Percentiles rank a stretch among this genome's conserved stretches.
Conservation (phyloP, 2,329 filamentous ascomycete species). For the Penicillium italicum region DNA sequence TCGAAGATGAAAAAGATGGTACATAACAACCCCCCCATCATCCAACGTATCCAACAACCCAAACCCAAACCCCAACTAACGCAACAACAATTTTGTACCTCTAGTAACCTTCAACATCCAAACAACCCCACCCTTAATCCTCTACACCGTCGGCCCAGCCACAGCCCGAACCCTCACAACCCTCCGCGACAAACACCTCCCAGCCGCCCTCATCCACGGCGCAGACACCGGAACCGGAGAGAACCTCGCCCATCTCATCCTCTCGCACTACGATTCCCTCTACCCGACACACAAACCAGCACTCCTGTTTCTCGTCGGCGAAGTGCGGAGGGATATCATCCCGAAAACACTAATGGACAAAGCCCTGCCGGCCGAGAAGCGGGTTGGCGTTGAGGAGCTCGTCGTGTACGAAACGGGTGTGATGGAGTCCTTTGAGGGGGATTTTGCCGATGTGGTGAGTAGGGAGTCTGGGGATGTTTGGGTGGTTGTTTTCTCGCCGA, state of each 20-base stretch:
- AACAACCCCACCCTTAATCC: slow-evolving; percentile 24
- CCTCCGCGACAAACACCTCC: slow-evolving; percentile 45
- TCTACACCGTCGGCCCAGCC: slow-evolving; percentile 51
- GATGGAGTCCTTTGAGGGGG: slow-evolving; percentile 69
- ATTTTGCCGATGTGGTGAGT: slow-evolving; percentile 57
- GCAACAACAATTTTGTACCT: too few relatives aligned
- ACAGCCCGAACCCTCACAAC: slow-evolving; percentile 62
- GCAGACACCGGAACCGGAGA: slow-evolving; percentile 83
- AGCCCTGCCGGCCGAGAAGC: slow-evolving; percentile 42
- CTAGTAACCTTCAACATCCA: slow-evolving; percentile 13
- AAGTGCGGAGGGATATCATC: slow-evolving; percentile 85
- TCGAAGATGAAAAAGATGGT: slow-evolving; percentile 30
- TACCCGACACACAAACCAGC: slow-evolving; percentile 44
- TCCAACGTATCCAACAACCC: neutral
- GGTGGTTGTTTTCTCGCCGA: slow-evolving; percentile 56
- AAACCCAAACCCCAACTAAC: neutral
- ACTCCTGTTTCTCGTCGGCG: slow-evolving; percentile 83
- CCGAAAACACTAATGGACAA: slow-evolving; percentile 69
- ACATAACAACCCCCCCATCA: slow-evolving; percentile 11
- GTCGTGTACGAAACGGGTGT: slow-evolving; percentile 85
- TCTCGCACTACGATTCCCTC: slow-evolving; percentile 65
- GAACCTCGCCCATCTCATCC: slow-evolving; percentile 70
- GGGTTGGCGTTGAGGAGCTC: slow-evolving; percentile 70
- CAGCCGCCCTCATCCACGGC: slow-evolving; percentile 63
- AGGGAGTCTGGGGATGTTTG: slow-evolving; percentile 28